phyloP scores from a whole-genome alignment of 1,284 basidiomycete genomes.

The Irpex lacteus region DNA sequence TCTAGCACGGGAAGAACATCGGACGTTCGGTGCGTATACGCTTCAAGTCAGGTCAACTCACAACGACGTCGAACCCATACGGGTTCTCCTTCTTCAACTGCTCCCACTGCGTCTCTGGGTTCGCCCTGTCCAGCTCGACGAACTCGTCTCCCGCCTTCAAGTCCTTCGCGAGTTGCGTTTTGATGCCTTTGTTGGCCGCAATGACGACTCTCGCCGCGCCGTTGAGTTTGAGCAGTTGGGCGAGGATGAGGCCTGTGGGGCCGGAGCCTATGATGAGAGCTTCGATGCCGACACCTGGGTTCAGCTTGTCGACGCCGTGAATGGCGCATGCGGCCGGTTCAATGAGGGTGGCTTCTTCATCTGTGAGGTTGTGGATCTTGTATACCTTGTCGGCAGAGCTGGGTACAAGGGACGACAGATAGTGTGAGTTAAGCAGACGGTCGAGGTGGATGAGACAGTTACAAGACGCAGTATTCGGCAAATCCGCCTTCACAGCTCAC shows the following conservation, averaged over 20 bases:
- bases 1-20: neutral
- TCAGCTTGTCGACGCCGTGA: constrained; percentile 84
- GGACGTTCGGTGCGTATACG: neutral
- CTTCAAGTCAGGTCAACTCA: constrained; percentile 22
- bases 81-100: constrained; percentile 77
- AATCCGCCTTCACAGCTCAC: constrained; percentile 83
- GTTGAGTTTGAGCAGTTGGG: constrained; percentile 83
- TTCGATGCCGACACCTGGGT: constrained; percentile 73
- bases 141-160: constrained; percentile 79
- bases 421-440: neutral
- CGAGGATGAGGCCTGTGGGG: constrained; percentile 81
- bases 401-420: neutral
- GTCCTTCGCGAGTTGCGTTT: constrained; percentile 78
- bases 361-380: constrained; percentile 82
- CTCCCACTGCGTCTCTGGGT: constrained; percentile 77
- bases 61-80: constrained; percentile 86
- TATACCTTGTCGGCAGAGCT: constrained; percentile 69
- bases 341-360: constrained; percentile 85
- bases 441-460: constrained; percentile 24
- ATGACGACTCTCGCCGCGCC: constrained; percentile 78
- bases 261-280: constrained; percentile 78
- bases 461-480: constrained; percentile 83
- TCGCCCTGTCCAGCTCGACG: constrained; percentile 74
- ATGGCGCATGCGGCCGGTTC: constrained; percentile 90
- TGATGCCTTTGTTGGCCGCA: constrained; percentile 83